Evolutionary conservation across 805 yeast species (phyloP).

Genomic region (Yarrowia sp.): DNA sequence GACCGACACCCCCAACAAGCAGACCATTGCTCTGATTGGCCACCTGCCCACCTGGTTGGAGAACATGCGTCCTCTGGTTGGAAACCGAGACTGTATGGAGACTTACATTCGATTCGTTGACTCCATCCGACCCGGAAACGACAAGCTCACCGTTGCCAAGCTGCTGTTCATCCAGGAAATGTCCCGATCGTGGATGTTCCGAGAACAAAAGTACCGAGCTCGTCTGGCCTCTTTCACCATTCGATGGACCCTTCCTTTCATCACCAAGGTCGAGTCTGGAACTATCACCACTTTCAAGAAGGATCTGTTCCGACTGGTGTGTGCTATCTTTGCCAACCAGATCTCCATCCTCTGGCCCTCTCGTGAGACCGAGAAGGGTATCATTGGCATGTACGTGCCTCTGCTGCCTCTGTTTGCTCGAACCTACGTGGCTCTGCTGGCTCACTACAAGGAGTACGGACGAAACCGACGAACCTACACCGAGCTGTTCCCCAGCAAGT

Average conservation of each 20-base stretch:
- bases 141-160: constrained; percentile 55
- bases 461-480: constrained; percentile 62
- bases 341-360: constrained; percentile 37
- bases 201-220: constrained; percentile 32
- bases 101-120: constrained; percentile 40
- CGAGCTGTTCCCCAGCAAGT: constrained; percentile 55
- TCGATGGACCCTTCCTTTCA: constrained; percentile 35
- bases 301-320: constrained; percentile 35
- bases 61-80: constrained; percentile 23
- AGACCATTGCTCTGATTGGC: constrained; percentile 6
- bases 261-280: constrained; percentile 31
- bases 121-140: constrained; percentile 57
- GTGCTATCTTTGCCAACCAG: constrained; percentile 36
- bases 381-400: constrained; percentile 36
- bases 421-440: constrained; percentile 35
- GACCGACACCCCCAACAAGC: constrained; percentile 11
- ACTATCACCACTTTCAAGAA: constrained; percentile 31
- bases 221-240: constrained; percentile 34
- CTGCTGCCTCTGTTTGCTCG: constrained; percentile 37
- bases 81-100: constrained; percentile 18
- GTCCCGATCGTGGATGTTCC: constrained; percentile 35
- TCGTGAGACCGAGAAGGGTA: constrained; percentile 33
- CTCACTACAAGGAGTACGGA: constrained; percentile 45
- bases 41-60: constrained; percentile 22
- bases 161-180: constrained; percentile 54